Base-by-base conservation (phyloP, 2,329 filamentous ascomycete species). In the Phyllosticta citriasiana region DNA sequence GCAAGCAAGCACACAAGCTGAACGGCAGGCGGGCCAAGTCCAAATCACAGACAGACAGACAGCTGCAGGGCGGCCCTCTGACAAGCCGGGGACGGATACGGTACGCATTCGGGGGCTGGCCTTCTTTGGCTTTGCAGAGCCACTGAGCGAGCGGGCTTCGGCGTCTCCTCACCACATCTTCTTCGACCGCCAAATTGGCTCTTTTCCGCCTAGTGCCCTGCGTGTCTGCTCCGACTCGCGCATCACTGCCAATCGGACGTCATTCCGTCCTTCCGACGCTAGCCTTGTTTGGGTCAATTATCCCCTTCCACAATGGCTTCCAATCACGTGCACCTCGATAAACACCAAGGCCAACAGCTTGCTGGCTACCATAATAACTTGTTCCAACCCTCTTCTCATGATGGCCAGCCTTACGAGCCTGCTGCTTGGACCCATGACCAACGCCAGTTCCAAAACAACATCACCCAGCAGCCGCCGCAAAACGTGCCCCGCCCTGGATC, bases 251-350 rank as follows among this genome's bases (percentile, higher is more conserved):
- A 52, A 50, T 25, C 33, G 33, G 53, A 33, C 10, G 27, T 30
- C 27, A 7, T 16, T 40, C 33, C 33, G 33, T 40, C 33, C 33
- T 40, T 9, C 33, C 33, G 33, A 40, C 33, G 33, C 33, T 40
- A 40, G 33, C 33, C 33, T 40, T 16, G 4, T 35, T 26, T 8
- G 53, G 19, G 26, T 26, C 25, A 25, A 30, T 27, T 55, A 30
- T 8, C 27, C 27, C 27, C 14, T 12, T 4, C 26, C 53, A 30
- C n/a, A 30, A 64, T 64, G 63, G 61, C 63, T 24, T 63, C 63
- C 27, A 63, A 64, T 64, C 63, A 64, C 63, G 61, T 63, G 63
- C 61, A 62, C 35, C 53, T 58, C 53, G 59, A 64, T 57, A 55
- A 63, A 50, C 59, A 53, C 58, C 58, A 59, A 26, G 60, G 57